Evolutionary conservation across 768 basidiomycete genomes (phyloP).

Genomic region (Scleroderma bovista): DNA sequence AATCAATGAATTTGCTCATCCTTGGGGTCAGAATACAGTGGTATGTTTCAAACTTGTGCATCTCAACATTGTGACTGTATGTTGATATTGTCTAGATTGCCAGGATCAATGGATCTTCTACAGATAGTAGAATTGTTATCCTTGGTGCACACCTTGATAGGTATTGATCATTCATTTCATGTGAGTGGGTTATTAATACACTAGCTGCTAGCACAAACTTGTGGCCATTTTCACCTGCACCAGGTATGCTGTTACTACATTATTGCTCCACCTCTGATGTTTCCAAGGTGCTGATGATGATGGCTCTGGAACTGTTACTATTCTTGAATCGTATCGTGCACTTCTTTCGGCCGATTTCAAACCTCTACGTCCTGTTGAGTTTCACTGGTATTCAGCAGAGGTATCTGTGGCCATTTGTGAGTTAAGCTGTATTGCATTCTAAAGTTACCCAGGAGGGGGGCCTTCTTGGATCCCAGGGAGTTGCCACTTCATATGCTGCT

Average conservation of each 20-base stretch:
- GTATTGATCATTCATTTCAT: slow-evolving; percentile 28
- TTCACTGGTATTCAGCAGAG: slow-evolving; percentile 47
- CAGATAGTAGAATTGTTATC: slow-evolving; percentile 59
- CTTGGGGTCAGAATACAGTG: slow-evolving; percentile 83
- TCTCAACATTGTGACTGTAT: slow-evolving; percentile 5
- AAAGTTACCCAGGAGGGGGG: slow-evolving; percentile 55
- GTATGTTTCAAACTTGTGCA: slow-evolving; percentile 41
- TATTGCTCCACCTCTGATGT: neutral
- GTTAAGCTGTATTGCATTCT: neutral
- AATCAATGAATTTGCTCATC: slow-evolving; percentile 67
- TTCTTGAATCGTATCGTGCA: slow-evolving; percentile 40
- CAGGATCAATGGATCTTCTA: slow-evolving; percentile 63
- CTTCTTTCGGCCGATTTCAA: slow-evolving; percentile 37
- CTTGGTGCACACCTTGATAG: slow-evolving; percentile 84
- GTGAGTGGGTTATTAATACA: neutral
- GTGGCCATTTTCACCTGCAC: slow-evolving; percentile 74
- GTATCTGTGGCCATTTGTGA: slow-evolving; percentile 12
- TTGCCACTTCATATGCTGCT: slow-evolving; percentile 68
- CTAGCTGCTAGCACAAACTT: slow-evolving; percentile 51
- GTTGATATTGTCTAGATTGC: slow-evolving; percentile 46
- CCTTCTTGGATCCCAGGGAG: slow-evolving; percentile 84
- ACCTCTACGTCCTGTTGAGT: slow-evolving; percentile 40
- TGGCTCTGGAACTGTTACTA: slow-evolving; percentile 41
- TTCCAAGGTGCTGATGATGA: slow-evolving; percentile 37
- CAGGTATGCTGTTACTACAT: slow-evolving; percentile 40